Base-by-base conservation (phyloP, 2,329 filamentous ascomycete species). In the Paecilomyces sp. region DNA sequence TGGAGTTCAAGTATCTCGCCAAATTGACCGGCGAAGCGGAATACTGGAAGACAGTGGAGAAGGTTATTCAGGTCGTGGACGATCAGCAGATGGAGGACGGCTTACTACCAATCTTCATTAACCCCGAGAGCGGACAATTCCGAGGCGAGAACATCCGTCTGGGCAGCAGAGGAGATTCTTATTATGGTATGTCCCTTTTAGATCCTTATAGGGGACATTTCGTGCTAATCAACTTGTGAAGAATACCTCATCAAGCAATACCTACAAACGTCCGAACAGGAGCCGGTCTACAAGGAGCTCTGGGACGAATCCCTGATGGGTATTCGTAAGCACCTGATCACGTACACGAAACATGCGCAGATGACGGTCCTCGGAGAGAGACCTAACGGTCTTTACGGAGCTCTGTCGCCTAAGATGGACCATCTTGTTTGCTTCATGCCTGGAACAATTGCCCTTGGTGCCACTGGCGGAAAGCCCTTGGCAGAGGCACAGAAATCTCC, bases 171-270 rank as follows among this genome's bases (percentile, higher is more conserved):
- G 94, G 94, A 54, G 94, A 99, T 78, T 97, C 92, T 55, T 99
- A 97, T 77, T 99, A 99, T 77, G 83, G 78, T 80, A 68, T 53
- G 71, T 65, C 52, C 33, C 33, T 7, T 58, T 41, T 24, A n/a
- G 47, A 54, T 15, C 31, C 28, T 55, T 33, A 34, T 24, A 11
- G 52, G 18, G 12, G 15, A 11, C n/a, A 13, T 15, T 55, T 33
- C 25, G 56, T 56, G 59, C 65, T 64, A 52, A 65, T 56, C 31
- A 55, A 11, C 30, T 36, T 51, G 22, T 56, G 12, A 51, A 80
- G 91, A 99, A 77, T 99, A 99, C 74, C 85, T 99, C 56, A 95
- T 97, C 80, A 99, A 99, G 79, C 94, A 99, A 74, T 97, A 96
- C 72, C 82, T 97, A 22, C 94, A 99, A 75, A 99, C 94, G 12